Evolutionary conservation across 495 filamentous ascomycete genomes (phyloP).

Genomic region (Pseudoneurospora amorphoporcata): DNA sequence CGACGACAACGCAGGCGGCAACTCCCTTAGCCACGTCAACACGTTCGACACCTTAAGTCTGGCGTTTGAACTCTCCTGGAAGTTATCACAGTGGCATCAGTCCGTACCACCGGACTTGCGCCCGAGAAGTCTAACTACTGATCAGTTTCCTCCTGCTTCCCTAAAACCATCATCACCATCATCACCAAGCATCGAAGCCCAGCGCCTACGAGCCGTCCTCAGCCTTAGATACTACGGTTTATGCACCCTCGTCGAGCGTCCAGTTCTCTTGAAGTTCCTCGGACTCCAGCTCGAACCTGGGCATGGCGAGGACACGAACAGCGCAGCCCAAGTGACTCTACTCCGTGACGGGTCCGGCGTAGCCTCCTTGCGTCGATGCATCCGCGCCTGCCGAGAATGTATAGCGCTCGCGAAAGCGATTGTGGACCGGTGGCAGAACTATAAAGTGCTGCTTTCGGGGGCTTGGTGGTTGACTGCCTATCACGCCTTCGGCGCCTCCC

Average conservation of each 20-base stretch:
- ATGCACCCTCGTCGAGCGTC: background rate
- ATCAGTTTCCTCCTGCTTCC: background rate
- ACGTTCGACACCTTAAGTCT: background rate
- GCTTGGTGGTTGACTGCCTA: background rate
- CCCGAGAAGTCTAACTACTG: background rate
- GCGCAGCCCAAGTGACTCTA: background rate
- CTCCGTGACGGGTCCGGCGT: background rate
- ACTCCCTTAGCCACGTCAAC: background rate
- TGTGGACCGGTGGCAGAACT: background rate
- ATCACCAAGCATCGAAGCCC: background rate
- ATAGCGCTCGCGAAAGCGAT: background rate
- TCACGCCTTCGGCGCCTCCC: background rate
- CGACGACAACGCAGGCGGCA: background rate
- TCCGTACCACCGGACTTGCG: background rate
- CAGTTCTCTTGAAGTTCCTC: background rate
- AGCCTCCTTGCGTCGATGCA: background rate
- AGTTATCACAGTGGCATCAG: background rate
- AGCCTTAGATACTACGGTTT: background rate
- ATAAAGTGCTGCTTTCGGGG: background rate
- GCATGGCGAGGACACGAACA: background rate
- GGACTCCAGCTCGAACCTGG: background rate
- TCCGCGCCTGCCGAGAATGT: background rate
- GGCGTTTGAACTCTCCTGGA: background rate
- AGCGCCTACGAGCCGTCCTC: background rate
- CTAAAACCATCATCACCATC: background rate